Percentiles rank a stretch among this genome's conserved stretches.
Evolutionary conservation across 2,329 filamentous ascomycete species (phyloP).

Genomic region (Sphaerulina vaccinii): DNA sequence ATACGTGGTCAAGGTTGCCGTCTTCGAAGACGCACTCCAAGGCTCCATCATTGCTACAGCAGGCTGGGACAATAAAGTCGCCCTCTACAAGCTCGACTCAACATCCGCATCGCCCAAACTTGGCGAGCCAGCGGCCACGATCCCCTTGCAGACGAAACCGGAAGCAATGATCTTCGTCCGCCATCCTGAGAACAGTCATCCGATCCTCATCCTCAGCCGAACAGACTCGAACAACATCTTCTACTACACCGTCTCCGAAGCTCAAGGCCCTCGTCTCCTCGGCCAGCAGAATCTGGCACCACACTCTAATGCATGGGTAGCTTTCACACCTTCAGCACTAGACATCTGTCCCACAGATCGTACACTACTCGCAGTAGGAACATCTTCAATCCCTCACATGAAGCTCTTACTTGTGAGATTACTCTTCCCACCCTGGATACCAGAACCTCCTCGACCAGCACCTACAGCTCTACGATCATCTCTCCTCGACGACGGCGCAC

Average conservation of each 20-base stretch:
- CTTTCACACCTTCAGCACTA: slow-evolving; percentile 60
- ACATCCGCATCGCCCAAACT: slow-evolving; percentile 26
- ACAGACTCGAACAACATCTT: slow-evolving; percentile 60
- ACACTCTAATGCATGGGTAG: slow-evolving; percentile 62
- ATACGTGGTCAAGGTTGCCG: slow-evolving; percentile 56
- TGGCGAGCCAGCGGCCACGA: slow-evolving; percentile 43
- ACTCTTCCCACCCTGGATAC: slow-evolving; percentile 47
- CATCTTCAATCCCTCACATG: slow-evolving; percentile 61
- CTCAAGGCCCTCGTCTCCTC: slow-evolving; percentile 42
- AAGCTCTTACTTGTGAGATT: slow-evolving; percentile 61
- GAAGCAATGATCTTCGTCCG: slow-evolving; percentile 56
- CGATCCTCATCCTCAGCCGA: slow-evolving; percentile 55
- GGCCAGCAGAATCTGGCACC: slow-evolving; percentile 62
- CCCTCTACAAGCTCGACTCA: slow-evolving; percentile 46
- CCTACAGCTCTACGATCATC: slow-evolving; percentile 22
- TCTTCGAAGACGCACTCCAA: slow-evolving; percentile 31
- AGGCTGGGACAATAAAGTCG: slow-evolving; percentile 60
- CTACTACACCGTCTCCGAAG: slow-evolving; percentile 49
- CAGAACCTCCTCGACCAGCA: slow-evolving; percentile 15
- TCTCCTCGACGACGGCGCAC: slow-evolving; percentile 27
- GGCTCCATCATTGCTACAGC: slow-evolving; percentile 54
- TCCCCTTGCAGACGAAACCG: slow-evolving; percentile 54
- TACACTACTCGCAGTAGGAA: slow-evolving; percentile 58
- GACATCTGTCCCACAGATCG: slow-evolving; percentile 56
- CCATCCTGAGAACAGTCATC: slow-evolving; percentile 48